These are phyloP conservation scores for Wolfiporia cocos DNA, from an alignment of 1,284 basidiomycete genomes.

Conservation along the genomic window DNA sequence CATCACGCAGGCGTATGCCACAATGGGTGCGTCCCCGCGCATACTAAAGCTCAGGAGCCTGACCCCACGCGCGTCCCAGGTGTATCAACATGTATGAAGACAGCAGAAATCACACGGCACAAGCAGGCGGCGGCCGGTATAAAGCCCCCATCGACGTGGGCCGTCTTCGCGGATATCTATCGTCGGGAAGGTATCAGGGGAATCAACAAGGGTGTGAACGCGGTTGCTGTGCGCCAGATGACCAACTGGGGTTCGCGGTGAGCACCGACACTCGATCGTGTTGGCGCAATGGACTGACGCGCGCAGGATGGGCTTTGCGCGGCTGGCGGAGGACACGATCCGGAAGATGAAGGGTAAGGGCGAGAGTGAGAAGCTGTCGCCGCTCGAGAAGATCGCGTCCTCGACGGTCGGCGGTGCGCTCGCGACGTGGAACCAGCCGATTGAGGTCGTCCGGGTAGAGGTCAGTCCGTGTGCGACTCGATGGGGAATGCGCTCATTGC, in stretches of 20 bases:
- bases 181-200: slow-evolving; percentile 89
- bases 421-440: slow-evolving; percentile 99
- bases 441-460: slow-evolving; percentile 94
- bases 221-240: slow-evolving; percentile 94
- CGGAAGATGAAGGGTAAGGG: slow-evolving; percentile 72
- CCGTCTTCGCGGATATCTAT: slow-evolving; percentile 93
- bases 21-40: slow-evolving; percentile 97
- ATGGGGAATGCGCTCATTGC: slow-evolving; percentile 4
- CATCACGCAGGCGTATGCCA: slow-evolving; percentile 97
- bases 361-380: slow-evolving; percentile 71
- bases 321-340: slow-evolving; percentile 83
- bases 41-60: too few relatives aligned
- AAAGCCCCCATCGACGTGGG: slow-evolving; percentile 92
- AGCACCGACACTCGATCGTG: slow-evolving; percentile 21
- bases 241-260: slow-evolving; percentile 99
- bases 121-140: slow-evolving; percentile 90
- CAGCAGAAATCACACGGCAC: slow-evolving; percentile 96
- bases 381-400: slow-evolving; percentile 84
- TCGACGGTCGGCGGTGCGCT: slow-evolving; percentile 94
- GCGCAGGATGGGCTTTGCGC: slow-evolving; percentile 92
- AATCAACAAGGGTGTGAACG: slow-evolving; percentile 99
- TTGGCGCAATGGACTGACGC: background rate
- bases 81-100: slow-evolving; percentile 98
- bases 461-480: slow-evolving; percentile 30
- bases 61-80: too few relatives aligned